Conservation (phyloP, 2,329 filamentous ascomycete genomes). For the Eurotiales sp. region DNA sequence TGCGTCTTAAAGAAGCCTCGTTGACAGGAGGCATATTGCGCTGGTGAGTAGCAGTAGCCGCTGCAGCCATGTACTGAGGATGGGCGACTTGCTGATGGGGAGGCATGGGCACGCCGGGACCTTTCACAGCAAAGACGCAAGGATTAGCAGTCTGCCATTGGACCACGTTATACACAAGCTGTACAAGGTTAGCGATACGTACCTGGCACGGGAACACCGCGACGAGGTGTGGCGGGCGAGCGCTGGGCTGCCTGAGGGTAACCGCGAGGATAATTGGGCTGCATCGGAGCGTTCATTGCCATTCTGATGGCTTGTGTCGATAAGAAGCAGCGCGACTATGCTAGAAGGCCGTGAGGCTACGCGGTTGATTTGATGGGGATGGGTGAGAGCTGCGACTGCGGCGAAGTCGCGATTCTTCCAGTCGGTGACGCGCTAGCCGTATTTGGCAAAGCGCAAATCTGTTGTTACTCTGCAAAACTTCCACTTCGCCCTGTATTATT, state of each 20-base stretch:
- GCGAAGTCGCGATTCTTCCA: slow-evolving; percentile 11
- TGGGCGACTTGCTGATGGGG: slow-evolving; percentile 34
- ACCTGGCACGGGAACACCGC: slow-evolving; percentile 37
- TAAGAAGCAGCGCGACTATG: not conserved
- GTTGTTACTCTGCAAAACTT: not conserved
- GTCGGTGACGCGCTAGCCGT: slow-evolving; percentile 11
- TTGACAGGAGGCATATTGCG: slow-evolving; percentile 36
- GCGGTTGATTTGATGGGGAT: not conserved
- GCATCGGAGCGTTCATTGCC: slow-evolving; percentile 39
- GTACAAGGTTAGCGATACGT: slow-evolving; percentile 18
- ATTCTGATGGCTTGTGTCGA: slow-evolving; percentile 7
- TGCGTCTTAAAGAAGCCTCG: slow-evolving; percentile 66
- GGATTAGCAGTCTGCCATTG: not conserved
- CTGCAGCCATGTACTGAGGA: slow-evolving; percentile 33
- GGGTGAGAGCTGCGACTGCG: not conserved
- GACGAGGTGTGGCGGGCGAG: slow-evolving; percentile 41
- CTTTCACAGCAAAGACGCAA: slow-evolving; percentile 18
- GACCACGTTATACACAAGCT: slow-evolving; percentile 5
- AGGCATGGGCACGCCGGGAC: slow-evolving; percentile 32
- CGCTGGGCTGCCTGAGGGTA: slow-evolving; percentile 38
- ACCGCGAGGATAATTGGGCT: slow-evolving; percentile 40
- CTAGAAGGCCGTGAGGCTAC: not conserved
- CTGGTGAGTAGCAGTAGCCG: slow-evolving; percentile 18
- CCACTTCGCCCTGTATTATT: not conserved
- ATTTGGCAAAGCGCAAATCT: not conserved